A percentile compares a stretch with the other conserved stretches of the same genome.
Evolutionary conservation across 2,329 filamentous ascomycete genomes (phyloP).

Genomic region (Xylaria hypoxylon): DNA sequence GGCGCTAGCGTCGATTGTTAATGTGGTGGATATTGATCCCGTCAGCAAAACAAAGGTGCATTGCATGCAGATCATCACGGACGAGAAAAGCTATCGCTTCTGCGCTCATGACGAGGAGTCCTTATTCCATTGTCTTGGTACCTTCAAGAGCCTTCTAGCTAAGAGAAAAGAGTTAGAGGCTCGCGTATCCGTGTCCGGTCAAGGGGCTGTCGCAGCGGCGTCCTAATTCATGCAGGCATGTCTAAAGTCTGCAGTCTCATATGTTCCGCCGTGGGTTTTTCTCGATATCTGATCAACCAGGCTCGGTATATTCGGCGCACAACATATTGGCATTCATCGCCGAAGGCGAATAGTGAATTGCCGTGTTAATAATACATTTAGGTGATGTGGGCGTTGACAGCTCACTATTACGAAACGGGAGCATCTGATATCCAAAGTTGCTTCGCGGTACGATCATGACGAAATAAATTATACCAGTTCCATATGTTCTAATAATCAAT

Average conservation of each 20-base stretch:
- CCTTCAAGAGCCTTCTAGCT: constrained; percentile 86
- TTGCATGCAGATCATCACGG: constrained; percentile 93
- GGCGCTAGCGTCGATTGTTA: constrained; percentile 81
- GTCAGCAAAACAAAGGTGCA: constrained; percentile 84
- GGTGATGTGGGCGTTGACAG: constrained; percentile 27
- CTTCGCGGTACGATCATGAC: constrained; percentile 44
- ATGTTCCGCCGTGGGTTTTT: background rate
- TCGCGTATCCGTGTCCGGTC: constrained; percentile 55
- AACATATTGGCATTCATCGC: constrained; percentile 11
- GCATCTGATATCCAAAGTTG: constrained; percentile 31
- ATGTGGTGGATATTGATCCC: constrained; percentile 92
- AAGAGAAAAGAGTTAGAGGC: constrained; percentile 74
- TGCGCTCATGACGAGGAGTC: constrained; percentile 84
- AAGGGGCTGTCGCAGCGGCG: constrained; percentile 31
- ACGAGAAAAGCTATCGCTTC: constrained; percentile 86
- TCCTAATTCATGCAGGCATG: constrained; percentile 2
- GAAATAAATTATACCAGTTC: constrained; percentile 43
- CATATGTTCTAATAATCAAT: constrained; percentile 31
- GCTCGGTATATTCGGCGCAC: constrained; percentile 1
- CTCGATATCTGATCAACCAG: constrained; percentile 24
- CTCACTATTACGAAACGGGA: constrained; percentile 30
- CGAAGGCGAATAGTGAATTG: constrained; percentile 6
- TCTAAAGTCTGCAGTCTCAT: background rate
- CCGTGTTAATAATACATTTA: constrained; percentile 25
- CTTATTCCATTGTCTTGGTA: constrained; percentile 85